Percentiles rank a stretch among this genome's conserved stretches.
Conservation (phyloP, 495 filamentous ascomycete genomes). For the Aspergillus wentii region DNA sequence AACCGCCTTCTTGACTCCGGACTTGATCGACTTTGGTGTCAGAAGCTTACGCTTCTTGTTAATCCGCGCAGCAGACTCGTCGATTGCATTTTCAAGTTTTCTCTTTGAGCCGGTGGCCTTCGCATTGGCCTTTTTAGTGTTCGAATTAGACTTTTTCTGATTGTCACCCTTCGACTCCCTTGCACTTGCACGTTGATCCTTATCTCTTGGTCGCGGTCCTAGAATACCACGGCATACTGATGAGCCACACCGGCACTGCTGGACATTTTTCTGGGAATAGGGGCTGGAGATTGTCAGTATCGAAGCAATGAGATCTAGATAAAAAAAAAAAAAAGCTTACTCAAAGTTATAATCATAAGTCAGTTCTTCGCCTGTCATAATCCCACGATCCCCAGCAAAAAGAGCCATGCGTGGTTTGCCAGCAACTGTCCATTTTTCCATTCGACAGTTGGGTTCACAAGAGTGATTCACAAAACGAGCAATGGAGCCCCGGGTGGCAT, state of each 20-base stretch:
- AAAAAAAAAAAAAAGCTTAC: conserved; percentile 25
- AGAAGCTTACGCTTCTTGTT: conserved; percentile 36
- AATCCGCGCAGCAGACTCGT: conserved; percentile 14
- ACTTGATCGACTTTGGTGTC: conserved; percentile 28
- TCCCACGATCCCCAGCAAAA: conserved; percentile 83
- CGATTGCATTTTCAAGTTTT: conserved; percentile 17
- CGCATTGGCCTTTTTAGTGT: conserved; percentile 29
- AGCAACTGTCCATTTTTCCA: conserved; percentile 96
- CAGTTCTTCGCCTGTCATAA: conserved; percentile 91
- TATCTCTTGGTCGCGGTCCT: conserved; percentile 64
- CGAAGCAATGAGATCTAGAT: conserved; percentile 9
- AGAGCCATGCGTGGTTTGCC: conserved; percentile 95
- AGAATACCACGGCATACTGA: conserved; percentile 72
- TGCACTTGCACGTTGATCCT: conserved; percentile 36
- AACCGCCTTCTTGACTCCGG: conserved; percentile 33
- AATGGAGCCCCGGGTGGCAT: conserved; percentile 91
- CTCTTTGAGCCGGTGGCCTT: conserved; percentile 27
- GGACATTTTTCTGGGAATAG: conserved; percentile 76
- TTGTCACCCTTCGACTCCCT: conserved; percentile 22
- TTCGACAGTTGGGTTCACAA: conserved; percentile 92
- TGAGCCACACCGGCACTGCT: conserved; percentile 77
- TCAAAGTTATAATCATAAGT: conserved; percentile 99
- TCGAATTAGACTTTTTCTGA: conserved; percentile 26
- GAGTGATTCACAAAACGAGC: conserved; percentile 98
- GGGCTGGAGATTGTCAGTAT: conserved; percentile 33